Percentiles rank a stretch among this genome's conserved stretches.
Conservation (phyloP, 2,329 filamentous ascomycete genomes). For the Botrytis fragariae region DNA sequence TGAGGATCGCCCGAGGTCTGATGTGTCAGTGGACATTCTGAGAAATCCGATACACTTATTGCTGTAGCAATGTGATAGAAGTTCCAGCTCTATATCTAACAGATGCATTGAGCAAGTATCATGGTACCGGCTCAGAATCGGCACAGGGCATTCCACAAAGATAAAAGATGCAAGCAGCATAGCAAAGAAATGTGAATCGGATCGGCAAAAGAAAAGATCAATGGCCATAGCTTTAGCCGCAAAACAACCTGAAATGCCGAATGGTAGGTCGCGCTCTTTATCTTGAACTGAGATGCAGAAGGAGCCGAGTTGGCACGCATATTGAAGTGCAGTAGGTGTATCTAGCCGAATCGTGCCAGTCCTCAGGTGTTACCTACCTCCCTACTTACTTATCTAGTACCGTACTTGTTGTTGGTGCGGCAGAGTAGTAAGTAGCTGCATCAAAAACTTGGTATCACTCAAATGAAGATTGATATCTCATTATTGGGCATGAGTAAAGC, state of each 20-base stretch:
- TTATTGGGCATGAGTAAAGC: background rate
- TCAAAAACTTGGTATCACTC: background rate
- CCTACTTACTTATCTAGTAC: background rate
- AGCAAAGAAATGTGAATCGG: background rate
- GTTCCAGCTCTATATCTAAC: background rate
- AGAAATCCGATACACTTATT: background rate
- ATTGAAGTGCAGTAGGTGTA: background rate
- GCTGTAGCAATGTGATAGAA: background rate
- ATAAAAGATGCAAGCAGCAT: background rate
- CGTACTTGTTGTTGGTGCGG: background rate
- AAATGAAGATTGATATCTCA: background rate
- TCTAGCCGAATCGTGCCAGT: background rate
- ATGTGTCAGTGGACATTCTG: background rate
- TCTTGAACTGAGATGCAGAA: background rate
- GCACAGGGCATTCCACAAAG: background rate
- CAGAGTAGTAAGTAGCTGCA: background rate
- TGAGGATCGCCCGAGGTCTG: background rate
- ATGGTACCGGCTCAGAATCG: background rate
- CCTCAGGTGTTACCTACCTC: background rate
- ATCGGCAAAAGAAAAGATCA: background rate
- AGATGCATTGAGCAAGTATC: background rate
- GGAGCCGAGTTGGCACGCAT: background rate
- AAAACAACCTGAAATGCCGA: background rate
- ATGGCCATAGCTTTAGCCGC: background rate
- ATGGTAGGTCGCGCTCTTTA: background rate